Conservation (phyloP, 2,329 filamentous ascomycete species). For the Apiospora phragmitis region DNA sequence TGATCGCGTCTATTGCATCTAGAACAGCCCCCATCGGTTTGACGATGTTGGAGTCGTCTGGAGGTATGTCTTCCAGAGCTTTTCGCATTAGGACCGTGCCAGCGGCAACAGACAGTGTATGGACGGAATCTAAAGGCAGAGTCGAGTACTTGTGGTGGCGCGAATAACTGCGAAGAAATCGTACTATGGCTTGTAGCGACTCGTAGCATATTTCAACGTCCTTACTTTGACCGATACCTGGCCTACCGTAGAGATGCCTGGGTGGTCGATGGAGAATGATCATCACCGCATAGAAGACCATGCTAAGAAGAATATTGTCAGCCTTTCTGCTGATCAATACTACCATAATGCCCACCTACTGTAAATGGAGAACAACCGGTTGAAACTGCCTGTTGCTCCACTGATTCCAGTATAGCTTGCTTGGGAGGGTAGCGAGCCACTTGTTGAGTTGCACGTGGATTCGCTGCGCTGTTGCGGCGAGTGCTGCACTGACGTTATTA, state of each 20-base stretch:
- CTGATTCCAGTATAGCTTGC: conserved; percentile 51
- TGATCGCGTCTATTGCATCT: conserved; percentile 52
- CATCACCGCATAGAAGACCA: conserved; percentile 52
- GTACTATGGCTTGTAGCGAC: conserved; percentile 45
- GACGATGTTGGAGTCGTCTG: conserved; percentile 47
- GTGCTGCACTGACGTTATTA: conserved; percentile 40
- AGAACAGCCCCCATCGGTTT: conserved; percentile 48
- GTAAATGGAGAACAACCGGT: conserved; percentile 47
- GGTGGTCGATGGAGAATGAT: conserved; percentile 52
- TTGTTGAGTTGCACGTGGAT: conserved; percentile 48
- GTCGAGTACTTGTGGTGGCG: conserved; percentile 44
- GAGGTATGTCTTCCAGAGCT: conserved; percentile 39
- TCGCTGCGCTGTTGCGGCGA: conserved; percentile 43
- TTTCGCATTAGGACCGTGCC: conserved; percentile 48
- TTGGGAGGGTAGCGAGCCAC: conserved; percentile 46
- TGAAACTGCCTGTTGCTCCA: conserved; percentile 49
- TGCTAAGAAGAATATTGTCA: conserved; percentile 23
- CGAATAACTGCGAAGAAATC: conserved; percentile 44
- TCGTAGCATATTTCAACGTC: conserved; percentile 52
- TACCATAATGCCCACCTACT: conserved; percentile 27
- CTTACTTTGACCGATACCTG: conserved; percentile 40
- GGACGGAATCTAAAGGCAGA: conserved; percentile 37
- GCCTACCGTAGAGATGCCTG: conserved; percentile 41
- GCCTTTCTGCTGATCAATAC: background rate
- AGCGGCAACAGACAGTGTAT: conserved; percentile 44